Conservation (phyloP, 345 rosid genomes). For the Anacardium occidentale region DNA sequence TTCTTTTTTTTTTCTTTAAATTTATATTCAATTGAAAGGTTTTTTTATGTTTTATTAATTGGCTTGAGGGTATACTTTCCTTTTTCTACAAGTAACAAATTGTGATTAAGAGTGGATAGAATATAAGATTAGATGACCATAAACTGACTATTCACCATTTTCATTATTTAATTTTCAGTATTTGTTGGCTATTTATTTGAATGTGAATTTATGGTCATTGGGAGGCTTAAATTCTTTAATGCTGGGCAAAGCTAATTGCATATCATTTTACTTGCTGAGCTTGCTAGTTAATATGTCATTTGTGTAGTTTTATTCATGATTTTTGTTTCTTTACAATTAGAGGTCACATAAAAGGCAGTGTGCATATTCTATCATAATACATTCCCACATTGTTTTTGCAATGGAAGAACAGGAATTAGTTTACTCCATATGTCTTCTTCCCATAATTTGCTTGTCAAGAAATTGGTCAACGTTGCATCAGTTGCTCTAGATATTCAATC, state of each 20-base stretch:
- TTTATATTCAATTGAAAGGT: background rate
- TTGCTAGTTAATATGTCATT: background rate
- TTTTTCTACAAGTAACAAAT: background rate
- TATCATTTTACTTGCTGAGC: too few relatives aligned
- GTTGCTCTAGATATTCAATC: background rate
- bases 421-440: background rate
- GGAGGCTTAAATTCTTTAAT: background rate
- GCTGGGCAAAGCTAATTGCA: background rate
- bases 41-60: background rate
- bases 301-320: background rate
- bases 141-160: background rate
- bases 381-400: background rate
- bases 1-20: background rate
- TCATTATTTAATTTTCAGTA: background rate
- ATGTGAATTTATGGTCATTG: background rate
- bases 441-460: background rate
- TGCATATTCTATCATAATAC: background rate
- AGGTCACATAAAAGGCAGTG: background rate
- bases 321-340: background rate
- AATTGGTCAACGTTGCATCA: background rate
- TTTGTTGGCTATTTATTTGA: background rate
- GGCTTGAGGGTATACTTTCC: background rate
- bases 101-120: background rate
- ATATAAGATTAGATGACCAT: background rate
- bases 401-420: background rate